These are phyloP conservation scores for Echria macrotheca DNA, from an alignment of 495 filamentous ascomycete genomes.

Conservation along the genomic window DNA sequence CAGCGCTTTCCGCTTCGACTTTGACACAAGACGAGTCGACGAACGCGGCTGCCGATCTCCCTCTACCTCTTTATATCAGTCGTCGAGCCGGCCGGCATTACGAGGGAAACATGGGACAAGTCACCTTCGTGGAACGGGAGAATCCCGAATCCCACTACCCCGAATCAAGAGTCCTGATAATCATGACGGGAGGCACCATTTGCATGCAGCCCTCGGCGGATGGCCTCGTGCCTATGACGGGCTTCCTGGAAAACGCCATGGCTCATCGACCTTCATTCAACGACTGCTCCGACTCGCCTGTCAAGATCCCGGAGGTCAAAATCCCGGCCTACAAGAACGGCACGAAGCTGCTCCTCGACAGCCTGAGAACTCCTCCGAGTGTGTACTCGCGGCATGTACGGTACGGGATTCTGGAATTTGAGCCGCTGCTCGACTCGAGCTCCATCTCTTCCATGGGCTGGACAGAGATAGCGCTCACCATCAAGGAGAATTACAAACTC, in stretches of 20 bases:
- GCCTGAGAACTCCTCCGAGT: constrained; percentile 74
- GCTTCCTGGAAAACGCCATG: constrained; percentile 80
- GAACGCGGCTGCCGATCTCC: too few relatives aligned
- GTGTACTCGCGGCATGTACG: constrained; percentile 77
- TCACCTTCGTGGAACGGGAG: constrained; percentile 21
- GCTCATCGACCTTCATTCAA: constrained; percentile 84
- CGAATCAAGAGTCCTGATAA: constrained; percentile 79
- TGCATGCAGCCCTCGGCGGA: constrained; percentile 76
- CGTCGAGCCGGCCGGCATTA: too few relatives aligned
- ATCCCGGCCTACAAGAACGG: constrained; percentile 40
- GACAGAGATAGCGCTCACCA: constrained; percentile 72
- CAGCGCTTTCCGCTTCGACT: too few relatives aligned
- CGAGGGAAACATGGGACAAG: constrained; percentile 24
- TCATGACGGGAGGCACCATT: constrained; percentile 95
- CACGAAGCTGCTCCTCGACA: constrained; percentile 36
- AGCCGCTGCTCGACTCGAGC: constrained; percentile 81
- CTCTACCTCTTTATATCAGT: too few relatives aligned
- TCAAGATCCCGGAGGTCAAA: too few relatives aligned
- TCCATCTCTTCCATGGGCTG: constrained; percentile 89
- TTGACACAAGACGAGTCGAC: too few relatives aligned
- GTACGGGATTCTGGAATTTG: constrained; percentile 83
- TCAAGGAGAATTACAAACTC: constrained; percentile 73
- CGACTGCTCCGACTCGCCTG: constrained; percentile 54
- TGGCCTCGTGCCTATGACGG: constrained; percentile 65
- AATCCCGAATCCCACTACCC: constrained; percentile 35